Conservation (phyloP, 2,329 filamentous ascomycete species). For the Cyanodermella asteris region DNA sequence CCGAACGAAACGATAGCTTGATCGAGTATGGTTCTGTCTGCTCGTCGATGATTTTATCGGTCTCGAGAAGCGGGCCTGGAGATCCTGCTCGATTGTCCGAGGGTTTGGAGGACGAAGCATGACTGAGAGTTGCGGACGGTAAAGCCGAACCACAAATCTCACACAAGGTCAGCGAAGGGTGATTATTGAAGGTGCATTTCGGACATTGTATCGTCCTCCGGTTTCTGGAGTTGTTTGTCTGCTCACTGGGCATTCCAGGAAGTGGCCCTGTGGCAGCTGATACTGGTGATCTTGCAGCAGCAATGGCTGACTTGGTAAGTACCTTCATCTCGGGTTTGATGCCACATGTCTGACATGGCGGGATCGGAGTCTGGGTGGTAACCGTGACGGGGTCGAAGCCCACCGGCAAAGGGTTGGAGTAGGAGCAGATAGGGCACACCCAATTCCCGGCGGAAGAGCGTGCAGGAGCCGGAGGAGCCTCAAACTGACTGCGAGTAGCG, state of each 20-base stretch:
- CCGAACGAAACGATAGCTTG: constrained; percentile 77
- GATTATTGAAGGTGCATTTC: constrained; percentile 82
- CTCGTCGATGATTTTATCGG: constrained; percentile 28
- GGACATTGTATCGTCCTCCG: constrained; percentile 35
- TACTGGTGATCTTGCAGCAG: constrained; percentile 29
- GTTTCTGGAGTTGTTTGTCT: constrained; percentile 1
- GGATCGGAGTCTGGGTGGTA: constrained; percentile 55
- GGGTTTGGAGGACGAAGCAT: too few species aligned
- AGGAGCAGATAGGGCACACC: constrained; percentile 91
- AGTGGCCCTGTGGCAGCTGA: constrained; percentile 10
- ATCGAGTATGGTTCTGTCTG: constrained; percentile 53
- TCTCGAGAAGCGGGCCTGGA: constrained; percentile 46
- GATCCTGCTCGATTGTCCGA: constrained; percentile 36
- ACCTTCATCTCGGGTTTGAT: constrained; percentile 74
- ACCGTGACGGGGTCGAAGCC: constrained; percentile 79
- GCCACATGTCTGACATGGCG: constrained; percentile 78
- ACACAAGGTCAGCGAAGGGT: constrained; percentile 64
- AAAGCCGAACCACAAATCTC: constrained; percentile 79
- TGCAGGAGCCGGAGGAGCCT: too few species aligned
- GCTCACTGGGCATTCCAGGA: constrained; percentile 7
- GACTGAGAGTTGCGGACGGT: constrained; percentile 29
- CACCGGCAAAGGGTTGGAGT: constrained; percentile 76
- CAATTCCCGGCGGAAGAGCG: too few species aligned
- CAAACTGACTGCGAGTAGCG: constrained; percentile 16
- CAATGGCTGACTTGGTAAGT: constrained; percentile 69